Evolutionary conservation across 768 basidiomycete species (phyloP).

Genomic region (Tylopilus cervinicoccineus): DNA sequence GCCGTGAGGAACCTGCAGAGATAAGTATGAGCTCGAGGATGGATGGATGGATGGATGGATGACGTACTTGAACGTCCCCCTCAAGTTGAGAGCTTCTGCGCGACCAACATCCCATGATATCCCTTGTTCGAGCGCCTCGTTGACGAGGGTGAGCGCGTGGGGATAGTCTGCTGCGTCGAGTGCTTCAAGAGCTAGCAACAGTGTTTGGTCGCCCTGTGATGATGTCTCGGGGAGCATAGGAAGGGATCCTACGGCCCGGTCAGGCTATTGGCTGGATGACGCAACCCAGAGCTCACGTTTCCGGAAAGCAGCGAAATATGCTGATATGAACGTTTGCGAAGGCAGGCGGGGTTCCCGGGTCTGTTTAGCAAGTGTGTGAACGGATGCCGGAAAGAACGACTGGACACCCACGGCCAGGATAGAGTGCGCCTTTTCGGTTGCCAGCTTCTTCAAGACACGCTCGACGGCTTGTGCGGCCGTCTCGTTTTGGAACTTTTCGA

Average conservation of each 20-base stretch:
- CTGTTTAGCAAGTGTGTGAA: conserved; percentile 17
- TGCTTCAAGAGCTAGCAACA: conserved; percentile 77
- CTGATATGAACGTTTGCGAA: conserved; percentile 86
- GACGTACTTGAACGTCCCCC: conserved; percentile 92
- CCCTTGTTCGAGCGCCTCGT: conserved; percentile 85
- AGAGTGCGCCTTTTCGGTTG: conserved; percentile 66
- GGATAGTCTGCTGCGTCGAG: conserved; percentile 80
- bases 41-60: background rate
- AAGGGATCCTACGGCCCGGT: conserved; percentile 45
- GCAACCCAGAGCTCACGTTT: conserved; percentile 49
- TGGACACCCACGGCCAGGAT: conserved; percentile 56
- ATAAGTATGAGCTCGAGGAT: background rate
- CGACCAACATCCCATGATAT: conserved; percentile 70
- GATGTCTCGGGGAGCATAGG: conserved; percentile 73
- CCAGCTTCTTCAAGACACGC: conserved; percentile 83
- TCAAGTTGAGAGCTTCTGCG: conserved; percentile 87
- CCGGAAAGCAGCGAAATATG: conserved; percentile 97
- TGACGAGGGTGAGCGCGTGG: conserved; percentile 74
- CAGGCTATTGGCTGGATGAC: conserved; percentile 1
- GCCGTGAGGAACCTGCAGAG: conserved; percentile 78
- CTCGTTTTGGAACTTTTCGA: conserved; percentile 89
- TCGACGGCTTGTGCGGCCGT: conserved; percentile 78
- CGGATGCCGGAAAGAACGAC: background rate
- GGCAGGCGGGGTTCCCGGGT: conserved; percentile 80
- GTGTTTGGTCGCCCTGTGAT: conserved; percentile 77